Base-by-base conservation (phyloP, 164 flowering plant species). In the Kingdonia uniflora region DNA sequence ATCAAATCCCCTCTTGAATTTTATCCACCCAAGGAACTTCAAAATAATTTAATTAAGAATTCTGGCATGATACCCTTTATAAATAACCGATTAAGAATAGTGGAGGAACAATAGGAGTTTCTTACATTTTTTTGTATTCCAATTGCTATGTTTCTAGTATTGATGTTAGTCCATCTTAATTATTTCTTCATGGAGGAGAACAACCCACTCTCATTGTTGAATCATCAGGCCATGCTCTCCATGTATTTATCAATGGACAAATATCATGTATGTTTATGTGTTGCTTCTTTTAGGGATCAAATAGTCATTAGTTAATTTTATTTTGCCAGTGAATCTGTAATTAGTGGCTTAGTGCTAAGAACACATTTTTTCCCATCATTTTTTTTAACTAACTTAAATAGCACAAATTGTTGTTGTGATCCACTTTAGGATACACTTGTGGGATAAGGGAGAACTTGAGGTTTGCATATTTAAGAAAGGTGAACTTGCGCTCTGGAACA, bases 191-290 rank as follows among this genome's bases (percentile, higher is more conserved):
- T n/a, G n/a, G n/a, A n/a, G n/a, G n/a, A n/a, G n/a, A n/a, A n/a
- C n/a, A n/a, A n/a, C n/a, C n/a, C n/a, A n/a, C n/a, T n/a, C n/a
- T n/a, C n/a, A 66, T 44, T 11, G 80, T 94, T 48, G 66, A 75
- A 35, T 94, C 97, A 24, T 68, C 76, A 29, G 99, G 97, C 43
- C 95, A 84, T 70, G 95, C 80, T 51, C 46, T 89, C 52, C 96
- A 84, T 68, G 81, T 89, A 19, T 94, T 80, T 60, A 55, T 81
- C 64, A 89, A 94, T 61, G 97, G 95, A 42, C 68, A 76, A 50
- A 75, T 76, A 51, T 74, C 81, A 62, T 97, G 99, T 85, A 59
- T 5, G 40, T 24, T 43, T 14, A 17, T 16, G 4, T 14, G 20
- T 11, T 33, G 40, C 42, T 51, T 51, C 25, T 35, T 51, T 29